These are phyloP conservation scores for Penicillium pancosmium DNA, from an alignment of 495 filamentous ascomycete species.

Conservation along the genomic window DNA sequence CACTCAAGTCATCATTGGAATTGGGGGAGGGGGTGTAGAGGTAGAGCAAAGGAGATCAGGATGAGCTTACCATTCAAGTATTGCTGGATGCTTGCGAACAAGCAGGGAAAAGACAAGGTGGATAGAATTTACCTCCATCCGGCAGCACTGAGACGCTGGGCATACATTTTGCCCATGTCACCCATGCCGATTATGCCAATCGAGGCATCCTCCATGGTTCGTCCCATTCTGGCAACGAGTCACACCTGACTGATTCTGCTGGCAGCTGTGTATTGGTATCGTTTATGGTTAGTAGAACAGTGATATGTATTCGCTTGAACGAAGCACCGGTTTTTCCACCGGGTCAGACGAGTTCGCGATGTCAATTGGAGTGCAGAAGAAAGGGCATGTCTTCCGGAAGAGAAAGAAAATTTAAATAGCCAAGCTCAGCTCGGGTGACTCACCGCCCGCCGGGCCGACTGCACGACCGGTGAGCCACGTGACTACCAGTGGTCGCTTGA, in stretches of 20 bases:
- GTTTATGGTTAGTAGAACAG: conserved; percentile 6
- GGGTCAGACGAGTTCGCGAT: conserved; percentile 11
- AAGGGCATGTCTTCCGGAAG: neutral
- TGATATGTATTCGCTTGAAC: conserved; percentile 1
- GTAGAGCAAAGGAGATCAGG: conserved; percentile 15
- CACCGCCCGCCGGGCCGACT: conserved; percentile 45
- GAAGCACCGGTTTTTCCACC: neutral
- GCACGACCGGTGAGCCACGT: conserved; percentile 18
- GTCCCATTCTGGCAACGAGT: conserved; percentile 34
- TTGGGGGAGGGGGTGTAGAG: conserved; percentile 11
- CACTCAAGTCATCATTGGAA: conserved; percentile 97
- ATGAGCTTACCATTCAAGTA: conserved; percentile 35
- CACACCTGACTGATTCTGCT: conserved; percentile 5
- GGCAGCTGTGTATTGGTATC: neutral
- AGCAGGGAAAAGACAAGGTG: conserved; percentile 16
- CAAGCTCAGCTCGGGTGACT: conserved; percentile 14
- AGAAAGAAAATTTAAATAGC: conserved; percentile 42
- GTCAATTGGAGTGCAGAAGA: conserved; percentile 23
- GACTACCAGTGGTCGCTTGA: conserved; percentile 38
- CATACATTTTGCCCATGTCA: conserved; percentile 99
- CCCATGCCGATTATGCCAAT: conserved; percentile 98
- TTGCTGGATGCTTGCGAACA: conserved; percentile 8
- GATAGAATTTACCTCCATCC: conserved; percentile 83
- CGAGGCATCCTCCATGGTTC: conserved; percentile 63
- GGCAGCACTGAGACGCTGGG: conserved; percentile 78